Conservation (phyloP, 1,284 basidiomycete species). For the Leccinum subspadiceum region DNA sequence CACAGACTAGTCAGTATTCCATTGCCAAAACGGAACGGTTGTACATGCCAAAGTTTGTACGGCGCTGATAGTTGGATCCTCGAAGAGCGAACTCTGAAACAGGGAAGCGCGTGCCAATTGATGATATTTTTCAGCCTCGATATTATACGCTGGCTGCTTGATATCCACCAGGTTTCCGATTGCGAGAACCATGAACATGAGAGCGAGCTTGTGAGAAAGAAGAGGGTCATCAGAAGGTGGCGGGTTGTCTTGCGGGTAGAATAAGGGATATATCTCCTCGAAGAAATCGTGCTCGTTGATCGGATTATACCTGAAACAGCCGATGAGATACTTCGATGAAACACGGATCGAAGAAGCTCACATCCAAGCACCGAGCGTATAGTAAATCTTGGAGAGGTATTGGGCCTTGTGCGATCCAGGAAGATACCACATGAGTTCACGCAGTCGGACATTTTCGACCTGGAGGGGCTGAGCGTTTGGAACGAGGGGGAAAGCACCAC, state of each 20-base stretch:
- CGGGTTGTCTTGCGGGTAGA: slow-evolving; percentile 52
- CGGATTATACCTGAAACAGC: slow-evolving; percentile 63
- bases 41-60: slow-evolving; percentile 66
- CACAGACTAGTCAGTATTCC: slow-evolving; percentile 12
- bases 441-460: slow-evolving; percentile 47
- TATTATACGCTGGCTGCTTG: slow-evolving; percentile 58
- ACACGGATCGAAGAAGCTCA: slow-evolving; percentile 31
- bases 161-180: slow-evolving; percentile 73
- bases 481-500: slow-evolving; percentile 64
- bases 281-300: slow-evolving; percentile 66
- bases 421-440: slow-evolving; percentile 66
- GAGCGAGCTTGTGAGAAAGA: slow-evolving; percentile 62
- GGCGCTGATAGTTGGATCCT: slow-evolving; percentile 69
- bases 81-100: slow-evolving; percentile 69
- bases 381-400: slow-evolving; percentile 63
- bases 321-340: slow-evolving; percentile 13
- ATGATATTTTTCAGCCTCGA: slow-evolving; percentile 78
- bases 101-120: slow-evolving; percentile 70
- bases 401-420: slow-evolving; percentile 58
- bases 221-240: slow-evolving; percentile 56
- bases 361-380: slow-evolving; percentile 75
- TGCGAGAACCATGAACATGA: slow-evolving; percentile 74
- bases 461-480: slow-evolving; percentile 43
- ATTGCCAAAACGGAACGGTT: slow-evolving; percentile 2
- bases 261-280: slow-evolving; percentile 57